Conservation (phyloP, 805 yeast genomes). For the Sugiyamaella mastotermitis region DNA sequence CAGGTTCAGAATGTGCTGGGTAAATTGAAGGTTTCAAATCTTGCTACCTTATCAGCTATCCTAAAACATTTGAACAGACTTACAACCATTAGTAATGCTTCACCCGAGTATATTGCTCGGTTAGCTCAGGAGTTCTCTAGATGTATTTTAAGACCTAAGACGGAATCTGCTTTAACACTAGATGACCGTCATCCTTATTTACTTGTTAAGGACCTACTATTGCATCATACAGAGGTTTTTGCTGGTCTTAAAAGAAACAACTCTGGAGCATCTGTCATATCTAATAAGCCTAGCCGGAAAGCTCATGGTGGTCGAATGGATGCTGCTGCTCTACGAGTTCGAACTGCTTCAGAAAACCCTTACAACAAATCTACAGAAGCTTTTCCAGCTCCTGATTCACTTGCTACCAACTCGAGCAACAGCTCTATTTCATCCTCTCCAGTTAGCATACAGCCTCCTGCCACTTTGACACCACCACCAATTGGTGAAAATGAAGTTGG, state of each 20-base stretch:
- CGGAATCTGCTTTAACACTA: conserved; percentile 40
- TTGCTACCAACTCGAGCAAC: too few relatives aligned
- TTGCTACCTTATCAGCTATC: conserved; percentile 78
- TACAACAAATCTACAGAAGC: too few relatives aligned
- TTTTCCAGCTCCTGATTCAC: too few relatives aligned
- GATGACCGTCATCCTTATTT: conserved; percentile 54
- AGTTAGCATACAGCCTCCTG: too few relatives aligned
- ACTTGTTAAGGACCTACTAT: conserved; percentile 57
- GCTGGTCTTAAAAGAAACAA: conserved; percentile 45
- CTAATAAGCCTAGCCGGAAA: background rate
- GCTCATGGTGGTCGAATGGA: background rate
- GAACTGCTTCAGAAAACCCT: too few relatives aligned
- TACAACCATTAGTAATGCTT: conserved; percentile 41
- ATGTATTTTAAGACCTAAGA: conserved; percentile 51
- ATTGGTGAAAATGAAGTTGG: too few relatives aligned
- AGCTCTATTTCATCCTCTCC: too few relatives aligned
- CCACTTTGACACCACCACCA: too few relatives aligned
- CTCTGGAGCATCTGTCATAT: conserved; percentile 11
- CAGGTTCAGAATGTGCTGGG: conserved; percentile 62
- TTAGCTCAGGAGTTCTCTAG: conserved; percentile 63
- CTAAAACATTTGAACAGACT: conserved; percentile 68
- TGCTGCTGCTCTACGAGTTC: conserved; percentile 9
- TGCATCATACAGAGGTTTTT: conserved; percentile 56
- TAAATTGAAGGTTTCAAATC: conserved; percentile 61
- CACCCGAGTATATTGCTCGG: conserved; percentile 26